Conservation (phyloP, 352 stramenopile genomes). For the Pseudoperonospora humuli region DNA sequence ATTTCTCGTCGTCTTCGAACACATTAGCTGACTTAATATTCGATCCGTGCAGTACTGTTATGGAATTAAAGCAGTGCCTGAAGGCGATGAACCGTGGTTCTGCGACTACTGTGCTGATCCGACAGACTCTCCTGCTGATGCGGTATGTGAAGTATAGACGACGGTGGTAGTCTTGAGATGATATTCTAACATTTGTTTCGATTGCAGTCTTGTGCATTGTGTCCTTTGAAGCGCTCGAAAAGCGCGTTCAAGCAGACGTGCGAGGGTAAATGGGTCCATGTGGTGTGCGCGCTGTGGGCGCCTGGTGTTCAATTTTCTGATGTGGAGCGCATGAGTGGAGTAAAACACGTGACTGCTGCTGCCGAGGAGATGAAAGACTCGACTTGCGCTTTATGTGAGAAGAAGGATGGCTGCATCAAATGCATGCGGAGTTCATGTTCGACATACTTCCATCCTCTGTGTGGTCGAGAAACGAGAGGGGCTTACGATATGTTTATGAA, state of each 20-base stretch:
- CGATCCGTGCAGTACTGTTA: constrained; percentile 71
- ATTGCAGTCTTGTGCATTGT: constrained; percentile 67
- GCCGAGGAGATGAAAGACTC: constrained; percentile 57
- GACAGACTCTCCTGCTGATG: constrained; percentile 30
- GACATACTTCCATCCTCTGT: constrained; percentile 77
- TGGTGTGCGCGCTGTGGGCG: constrained; percentile 82
- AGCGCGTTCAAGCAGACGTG: constrained; percentile 80
- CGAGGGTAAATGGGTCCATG: constrained; percentile 76
- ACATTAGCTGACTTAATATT: not conserved
- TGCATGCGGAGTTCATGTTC: constrained; percentile 63
- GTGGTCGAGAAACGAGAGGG: constrained; percentile 70
- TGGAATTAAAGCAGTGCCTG: constrained; percentile 69
- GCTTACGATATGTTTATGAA: constrained; percentile 89
- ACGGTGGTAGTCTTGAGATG: not conserved
- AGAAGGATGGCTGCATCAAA: constrained; percentile 76
- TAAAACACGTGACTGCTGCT: constrained; percentile 66
- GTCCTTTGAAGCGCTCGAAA: constrained; percentile 52
- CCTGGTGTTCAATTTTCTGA: constrained; percentile 81
- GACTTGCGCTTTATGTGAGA: constrained; percentile 54
- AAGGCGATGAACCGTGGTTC: constrained; percentile 79
- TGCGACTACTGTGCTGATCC: constrained; percentile 70
- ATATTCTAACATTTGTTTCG: constrained; percentile 2
- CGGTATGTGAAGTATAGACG: constrained; percentile 26
- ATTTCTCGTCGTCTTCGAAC: not conserved
- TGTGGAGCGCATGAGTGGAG: constrained; percentile 73